Evolutionary conservation across 73 alveolate species (phyloP).

Genomic region (Blepharisma japonicum): DNA sequence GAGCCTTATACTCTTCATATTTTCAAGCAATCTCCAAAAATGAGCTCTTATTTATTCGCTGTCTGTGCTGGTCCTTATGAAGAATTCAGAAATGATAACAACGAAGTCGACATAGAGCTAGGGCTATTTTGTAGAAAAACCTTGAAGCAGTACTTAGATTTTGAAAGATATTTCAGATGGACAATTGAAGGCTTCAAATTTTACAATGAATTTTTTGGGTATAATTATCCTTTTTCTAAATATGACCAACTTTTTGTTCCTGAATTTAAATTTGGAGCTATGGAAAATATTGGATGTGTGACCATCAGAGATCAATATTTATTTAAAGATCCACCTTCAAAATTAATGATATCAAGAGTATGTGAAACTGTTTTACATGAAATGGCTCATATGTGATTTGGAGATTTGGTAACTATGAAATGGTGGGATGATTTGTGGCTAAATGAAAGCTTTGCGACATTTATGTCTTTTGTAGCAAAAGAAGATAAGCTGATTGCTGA

Average conservation of each 20-base stretch:
- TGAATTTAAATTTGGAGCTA: conserved; percentile 96
- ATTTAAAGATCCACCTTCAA: conserved; percentile 74
- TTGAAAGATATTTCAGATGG: conserved; percentile 77
- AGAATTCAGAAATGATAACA: conserved; percentile 50
- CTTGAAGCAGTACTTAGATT: conserved; percentile 66
- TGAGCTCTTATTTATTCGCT: conserved; percentile 94
- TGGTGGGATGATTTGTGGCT: conserved; percentile 99
- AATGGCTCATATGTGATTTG: conserved; percentile 99
- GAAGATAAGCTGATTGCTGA: neutral
- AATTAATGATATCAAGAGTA: conserved; percentile 28
- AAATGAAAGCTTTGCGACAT: conserved; percentile 92
- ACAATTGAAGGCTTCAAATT: conserved; percentile 92
- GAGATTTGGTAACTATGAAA: conserved; percentile 96
- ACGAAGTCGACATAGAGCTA: conserved; percentile 59
- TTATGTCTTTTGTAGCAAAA: conserved; percentile 2
- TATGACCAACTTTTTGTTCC: conserved; percentile 94
- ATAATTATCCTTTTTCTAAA: conserved; percentile 87
- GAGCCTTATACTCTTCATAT: conserved; percentile 55
- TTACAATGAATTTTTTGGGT: conserved; percentile 88
- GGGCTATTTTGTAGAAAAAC: conserved; percentile 87
- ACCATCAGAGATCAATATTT: conserved; percentile 91
- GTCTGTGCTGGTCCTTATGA: conserved; percentile 95
- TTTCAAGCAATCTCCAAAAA: conserved; percentile 70
- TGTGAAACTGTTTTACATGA: conserved; percentile 92
- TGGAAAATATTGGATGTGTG: conserved; percentile 98